Evolutionary conservation across 768 basidiomycete species (phyloP), one percentile per base, ranked within the genome.

Genomic region (Gymnopilus dilepis): DNA sequence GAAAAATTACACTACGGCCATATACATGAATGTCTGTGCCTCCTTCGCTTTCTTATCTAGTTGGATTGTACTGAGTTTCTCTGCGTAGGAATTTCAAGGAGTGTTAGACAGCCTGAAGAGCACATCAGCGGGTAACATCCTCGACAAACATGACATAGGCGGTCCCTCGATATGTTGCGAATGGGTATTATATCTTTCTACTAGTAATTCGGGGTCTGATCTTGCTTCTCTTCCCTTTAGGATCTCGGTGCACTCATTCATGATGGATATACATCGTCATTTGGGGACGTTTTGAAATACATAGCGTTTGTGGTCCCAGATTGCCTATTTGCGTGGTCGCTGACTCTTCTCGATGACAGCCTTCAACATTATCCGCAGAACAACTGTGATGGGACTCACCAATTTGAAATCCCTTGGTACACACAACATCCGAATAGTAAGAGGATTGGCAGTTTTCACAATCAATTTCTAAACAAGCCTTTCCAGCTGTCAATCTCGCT

Each of bases 281-380:
- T 80, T 64, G 66, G 64, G 26, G 65, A 71, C 19, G 69, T 70
- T 17, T 69, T 85, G 34, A 84, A 84, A 72, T 85, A 84, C 60
- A 77, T 85, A 56, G 79, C 75, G 80, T 81, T 59, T 54, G 78
- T 75, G 12, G 9, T 52, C 33, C 34, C 28, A 5, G n/a, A 26
- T 24, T 28, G 40, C 26, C 7, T 52, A 43, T 31, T 8, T 1
- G 31, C 8, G 17, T 41, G 7, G 19, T 17, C 1, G 17, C 33
- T 52, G 40, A 56, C 28, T 37, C 7, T 3, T 45, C 8, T n/a
- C 26, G n/a, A 15, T n/a, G 13, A 1, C 48, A 81, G 81, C 26
- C 65, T 85, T 11, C 84, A 85, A 63, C 83, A 84, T 65, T 85
- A 84, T 66, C 82, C 83, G 1, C 79, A 84, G 62, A 78, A 84